These are phyloP conservation scores for Salvia miltiorrhiza DNA, from an alignment of 257 asterid genomes.

Conservation along the genomic window DNA sequence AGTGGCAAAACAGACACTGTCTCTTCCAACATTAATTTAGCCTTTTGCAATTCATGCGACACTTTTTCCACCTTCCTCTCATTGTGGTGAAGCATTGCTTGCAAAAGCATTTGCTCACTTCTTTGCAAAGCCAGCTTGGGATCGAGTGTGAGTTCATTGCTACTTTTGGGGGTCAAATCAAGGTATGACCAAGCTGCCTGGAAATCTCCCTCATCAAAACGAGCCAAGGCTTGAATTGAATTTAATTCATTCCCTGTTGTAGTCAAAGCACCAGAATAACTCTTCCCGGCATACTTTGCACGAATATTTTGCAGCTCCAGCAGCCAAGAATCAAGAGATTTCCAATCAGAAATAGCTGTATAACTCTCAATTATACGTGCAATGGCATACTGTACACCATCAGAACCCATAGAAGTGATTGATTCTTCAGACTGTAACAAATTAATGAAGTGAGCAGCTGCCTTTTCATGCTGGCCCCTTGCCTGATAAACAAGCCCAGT, in stretches of 20 bases:
- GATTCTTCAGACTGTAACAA: slow-evolving; percentile 81
- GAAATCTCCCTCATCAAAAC: slow-evolving; percentile 84
- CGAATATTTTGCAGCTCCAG: slow-evolving; percentile 89
- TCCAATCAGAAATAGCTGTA: slow-evolving; percentile 90
- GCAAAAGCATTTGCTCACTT: slow-evolving; percentile 98
- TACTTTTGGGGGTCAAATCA: slow-evolving; percentile 94
- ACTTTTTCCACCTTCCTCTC: slow-evolving; percentile 84
- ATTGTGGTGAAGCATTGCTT: slow-evolving; percentile 81
- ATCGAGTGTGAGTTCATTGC: slow-evolving; percentile 85
- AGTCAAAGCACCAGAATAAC: slow-evolving; percentile 89
- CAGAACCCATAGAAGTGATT: slow-evolving; percentile 83
- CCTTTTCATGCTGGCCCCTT: slow-evolving; percentile 91
- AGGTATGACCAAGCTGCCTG: slow-evolving; percentile 95
- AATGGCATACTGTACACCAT: slow-evolving; percentile 81
- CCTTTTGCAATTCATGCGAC: slow-evolving; percentile 72
- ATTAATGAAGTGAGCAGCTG: slow-evolving; percentile 89
- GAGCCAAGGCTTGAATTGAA: slow-evolving; percentile 88
- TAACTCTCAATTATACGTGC: slow-evolving; percentile 85
- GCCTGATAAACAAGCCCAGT: slow-evolving; percentile 92
- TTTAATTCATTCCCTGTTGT: slow-evolving; percentile 93
- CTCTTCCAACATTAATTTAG: slow-evolving; percentile 82
- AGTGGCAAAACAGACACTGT: slow-evolving; percentile 74
- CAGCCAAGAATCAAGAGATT: slow-evolving; percentile 92
- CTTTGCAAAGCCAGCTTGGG: slow-evolving; percentile 93
- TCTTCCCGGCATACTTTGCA: slow-evolving; percentile 83